phyloP scores from a whole-genome alignment of 805 yeast species.

The Danielozyma ontarioensis region DNA sequence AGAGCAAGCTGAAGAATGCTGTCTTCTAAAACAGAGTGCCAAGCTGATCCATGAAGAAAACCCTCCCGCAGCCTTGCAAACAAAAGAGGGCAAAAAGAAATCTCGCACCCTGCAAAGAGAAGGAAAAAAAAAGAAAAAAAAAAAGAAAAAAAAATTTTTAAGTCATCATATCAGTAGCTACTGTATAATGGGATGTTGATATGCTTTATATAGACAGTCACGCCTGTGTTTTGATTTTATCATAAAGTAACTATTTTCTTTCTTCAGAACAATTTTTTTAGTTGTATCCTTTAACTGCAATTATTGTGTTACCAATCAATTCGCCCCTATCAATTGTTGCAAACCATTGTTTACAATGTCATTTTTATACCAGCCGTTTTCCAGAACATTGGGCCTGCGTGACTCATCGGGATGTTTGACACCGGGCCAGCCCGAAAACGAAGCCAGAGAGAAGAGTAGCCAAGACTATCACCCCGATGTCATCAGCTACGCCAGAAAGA shows the following conservation, averaged over 20 bases:
- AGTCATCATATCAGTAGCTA: background rate
- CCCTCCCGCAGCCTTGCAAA: too few relatives aligned
- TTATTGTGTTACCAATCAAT: conserved; percentile 1
- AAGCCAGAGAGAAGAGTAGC: background rate
- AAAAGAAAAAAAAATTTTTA: conserved; percentile 6
- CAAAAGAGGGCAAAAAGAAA: too few relatives aligned
- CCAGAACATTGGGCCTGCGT: conserved; percentile 22
- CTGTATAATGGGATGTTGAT: background rate
- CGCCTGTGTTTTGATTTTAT: background rate
- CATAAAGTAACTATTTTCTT: conserved; percentile 1
- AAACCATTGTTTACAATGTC: conserved; percentile 14
- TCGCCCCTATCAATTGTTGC: background rate
- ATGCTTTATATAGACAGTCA: conserved; percentile 2
- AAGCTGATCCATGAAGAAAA: too few relatives aligned
- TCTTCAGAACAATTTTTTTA: conserved; percentile 1
- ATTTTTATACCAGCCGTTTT: conserved; percentile 28
- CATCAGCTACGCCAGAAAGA: conserved; percentile 4
- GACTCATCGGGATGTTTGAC: conserved; percentile 26
- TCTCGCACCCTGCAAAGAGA: conserved; percentile 5
- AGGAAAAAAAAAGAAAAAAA: conserved; percentile 4
- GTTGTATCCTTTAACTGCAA: background rate
- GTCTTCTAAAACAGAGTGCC: too few relatives aligned
- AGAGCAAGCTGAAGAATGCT: too few relatives aligned
- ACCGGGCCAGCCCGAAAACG: conserved; percentile 14
- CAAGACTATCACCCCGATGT: background rate